Percentiles rank a stretch among this genome's conserved stretches.
Conservation (phyloP, 441 rosid species). For the Melastoma candidum region DNA sequence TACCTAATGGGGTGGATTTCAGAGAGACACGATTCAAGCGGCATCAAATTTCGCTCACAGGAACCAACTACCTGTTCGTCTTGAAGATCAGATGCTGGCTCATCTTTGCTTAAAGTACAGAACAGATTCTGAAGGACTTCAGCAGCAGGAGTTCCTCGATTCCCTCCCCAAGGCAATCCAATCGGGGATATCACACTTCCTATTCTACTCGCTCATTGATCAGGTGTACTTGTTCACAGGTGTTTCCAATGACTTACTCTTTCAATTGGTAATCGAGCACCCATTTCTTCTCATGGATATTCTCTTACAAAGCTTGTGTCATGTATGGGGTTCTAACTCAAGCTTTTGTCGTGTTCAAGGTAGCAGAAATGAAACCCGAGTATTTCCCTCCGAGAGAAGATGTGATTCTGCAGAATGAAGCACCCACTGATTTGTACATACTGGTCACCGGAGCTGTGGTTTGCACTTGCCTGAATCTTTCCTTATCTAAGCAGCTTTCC, state of each 20-base stretch:
- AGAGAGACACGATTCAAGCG: slow-evolving; percentile 84
- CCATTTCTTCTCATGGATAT: neutral
- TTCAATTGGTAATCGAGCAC: slow-evolving; percentile 64
- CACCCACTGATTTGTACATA: slow-evolving; percentile 78
- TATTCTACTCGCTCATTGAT: slow-evolving; percentile 76
- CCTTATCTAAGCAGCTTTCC: neutral
- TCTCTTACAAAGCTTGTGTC: neutral
- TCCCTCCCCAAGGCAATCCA: slow-evolving; percentile 82
- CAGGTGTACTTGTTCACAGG: slow-evolving; percentile 77
- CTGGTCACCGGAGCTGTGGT: slow-evolving; percentile 80
- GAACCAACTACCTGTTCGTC: slow-evolving; percentile 58
- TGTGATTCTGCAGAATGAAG: slow-evolving; percentile 86
- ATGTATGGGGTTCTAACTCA: slow-evolving; percentile 3
- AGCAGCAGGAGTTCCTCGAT: slow-evolving; percentile 79
- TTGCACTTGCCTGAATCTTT: slow-evolving; percentile 12
- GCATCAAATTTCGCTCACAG: slow-evolving; percentile 70
- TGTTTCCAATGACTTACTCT: slow-evolving; percentile 82
- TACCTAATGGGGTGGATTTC: slow-evolving; percentile 13
- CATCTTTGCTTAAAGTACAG: slow-evolving; percentile 71
- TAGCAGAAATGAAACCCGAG: slow-evolving; percentile 85
- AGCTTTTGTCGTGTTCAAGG: slow-evolving; percentile 27
- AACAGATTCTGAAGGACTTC: slow-evolving; percentile 81
- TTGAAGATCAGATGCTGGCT: slow-evolving; percentile 90
- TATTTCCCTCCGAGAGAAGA: slow-evolving; percentile 92
- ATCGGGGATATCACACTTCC: slow-evolving; percentile 62